Percentiles rank a stretch among this genome's conserved stretches.
These are phyloP conservation scores for Inonotus obliquus DNA, from an alignment of 1,284 basidiomycete genomes.

Conservation along the genomic window DNA sequence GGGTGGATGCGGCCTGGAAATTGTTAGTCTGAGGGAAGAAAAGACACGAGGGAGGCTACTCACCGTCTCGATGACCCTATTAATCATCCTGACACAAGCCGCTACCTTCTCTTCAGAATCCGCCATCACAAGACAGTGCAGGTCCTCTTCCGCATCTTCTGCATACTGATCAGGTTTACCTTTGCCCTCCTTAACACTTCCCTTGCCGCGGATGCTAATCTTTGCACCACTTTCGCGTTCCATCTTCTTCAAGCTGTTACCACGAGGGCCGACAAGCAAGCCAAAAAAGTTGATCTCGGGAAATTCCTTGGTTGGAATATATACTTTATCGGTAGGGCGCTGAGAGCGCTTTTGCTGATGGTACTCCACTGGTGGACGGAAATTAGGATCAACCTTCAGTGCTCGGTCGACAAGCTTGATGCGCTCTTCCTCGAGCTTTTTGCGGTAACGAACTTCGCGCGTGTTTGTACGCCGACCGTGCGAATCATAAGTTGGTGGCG, in stretches of 20 bases:
- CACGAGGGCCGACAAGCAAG: constrained; percentile 94
- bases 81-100: constrained; percentile 91
- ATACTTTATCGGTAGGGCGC: constrained; percentile 95
- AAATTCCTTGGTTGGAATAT: constrained; percentile 99
- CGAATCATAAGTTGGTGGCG: constrained; percentile 94
- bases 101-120: constrained; percentile 92
- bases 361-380: constrained; percentile 93
- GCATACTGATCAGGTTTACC: constrained; percentile 88
- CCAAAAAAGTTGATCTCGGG: constrained; percentile 99
- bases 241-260: constrained; percentile 99
- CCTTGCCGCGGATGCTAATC: constrained; percentile 97
- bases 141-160: constrained; percentile 97
- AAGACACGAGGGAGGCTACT: constrained; percentile 29
- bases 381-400: constrained; percentile 97
- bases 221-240: constrained; percentile 97
- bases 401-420: constrained; percentile 91
- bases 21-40: constrained; percentile 17
- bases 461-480: constrained; percentile 98
- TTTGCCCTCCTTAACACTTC: constrained; percentile 98
- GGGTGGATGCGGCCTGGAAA: constrained; percentile 89
- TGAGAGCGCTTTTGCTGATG: constrained; percentile 91
- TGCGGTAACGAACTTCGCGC: constrained; percentile 95
- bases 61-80: constrained; percentile 97
- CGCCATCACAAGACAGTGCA: constrained; percentile 95
- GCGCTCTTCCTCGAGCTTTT: constrained; percentile 97